A percentile compares a stretch with the other conserved stretches of the same genome.
Conservation (phyloP, 257 asterid species). For the Fraxinus cuspidata region DNA sequence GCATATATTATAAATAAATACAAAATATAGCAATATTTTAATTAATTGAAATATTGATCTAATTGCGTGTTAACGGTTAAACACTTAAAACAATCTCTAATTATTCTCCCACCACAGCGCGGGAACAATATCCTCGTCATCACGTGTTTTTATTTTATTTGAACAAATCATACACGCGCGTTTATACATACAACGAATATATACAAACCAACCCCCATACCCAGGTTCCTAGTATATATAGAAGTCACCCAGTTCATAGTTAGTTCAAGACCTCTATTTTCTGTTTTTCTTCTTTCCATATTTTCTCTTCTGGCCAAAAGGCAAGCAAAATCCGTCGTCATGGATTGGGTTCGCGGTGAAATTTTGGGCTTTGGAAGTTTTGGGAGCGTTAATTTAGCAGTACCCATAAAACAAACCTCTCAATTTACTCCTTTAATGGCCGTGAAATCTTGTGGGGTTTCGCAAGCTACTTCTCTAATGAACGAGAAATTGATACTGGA, state of each 20-base stretch:
- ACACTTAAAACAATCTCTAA: conserved; percentile 2
- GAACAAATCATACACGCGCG: conserved; percentile 26
- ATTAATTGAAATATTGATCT: too few relatives aligned
- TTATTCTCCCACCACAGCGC: conserved; percentile 24
- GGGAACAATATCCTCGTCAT: conserved; percentile 25
- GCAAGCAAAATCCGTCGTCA: background rate
- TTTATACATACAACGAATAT: conserved; percentile 29
- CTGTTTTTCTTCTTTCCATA: too few relatives aligned
- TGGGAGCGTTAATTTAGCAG: conserved; percentile 6
- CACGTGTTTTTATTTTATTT: conserved; percentile 62
- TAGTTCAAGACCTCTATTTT: background rate
- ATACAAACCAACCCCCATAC: background rate
- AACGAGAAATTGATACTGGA: conserved; percentile 3
- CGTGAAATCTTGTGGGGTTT: conserved; percentile 10
- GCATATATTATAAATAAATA: too few relatives aligned
- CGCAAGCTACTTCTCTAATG: background rate
- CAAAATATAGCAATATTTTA: too few relatives aligned
- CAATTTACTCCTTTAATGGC: conserved; percentile 7
- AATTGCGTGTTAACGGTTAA: too few relatives aligned
- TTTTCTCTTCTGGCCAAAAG: background rate
- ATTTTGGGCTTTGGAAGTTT: conserved; percentile 5
- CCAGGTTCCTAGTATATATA: conserved; percentile 39
- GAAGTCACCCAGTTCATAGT: background rate
- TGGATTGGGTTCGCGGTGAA: conserved; percentile 17
- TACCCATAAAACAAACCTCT: background rate